A percentile compares a stretch with the other conserved stretches of the same genome.
Conservation (phyloP, 1,284 basidiomycete species). For the Cryptococcus sp. region DNA sequence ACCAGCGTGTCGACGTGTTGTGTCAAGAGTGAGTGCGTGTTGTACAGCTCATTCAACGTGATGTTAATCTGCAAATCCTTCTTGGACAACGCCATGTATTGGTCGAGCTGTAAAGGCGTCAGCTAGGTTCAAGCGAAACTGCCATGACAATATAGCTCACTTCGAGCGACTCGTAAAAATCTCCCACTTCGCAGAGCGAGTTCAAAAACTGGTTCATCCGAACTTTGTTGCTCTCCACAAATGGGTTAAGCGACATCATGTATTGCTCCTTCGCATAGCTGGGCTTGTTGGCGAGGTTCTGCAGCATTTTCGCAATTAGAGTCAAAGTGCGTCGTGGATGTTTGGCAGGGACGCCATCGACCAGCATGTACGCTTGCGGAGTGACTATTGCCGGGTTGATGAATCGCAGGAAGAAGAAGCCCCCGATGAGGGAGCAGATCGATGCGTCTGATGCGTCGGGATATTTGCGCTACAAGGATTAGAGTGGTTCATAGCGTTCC, state of each 20-base stretch:
- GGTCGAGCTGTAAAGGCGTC: conserved; percentile 74
- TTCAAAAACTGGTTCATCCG: conserved; percentile 97
- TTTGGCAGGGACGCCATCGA: conserved; percentile 95
- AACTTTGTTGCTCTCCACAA: conserved; percentile 97
- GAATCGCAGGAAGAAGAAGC: conserved; percentile 99
- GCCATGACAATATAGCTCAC: conserved; percentile 55
- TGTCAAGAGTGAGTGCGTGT: conserved; percentile 89
- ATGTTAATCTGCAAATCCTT: conserved; percentile 98
- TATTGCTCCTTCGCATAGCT: conserved; percentile 97
- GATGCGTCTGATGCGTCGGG: conserved; percentile 96
- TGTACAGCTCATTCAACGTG: conserved; percentile 98
- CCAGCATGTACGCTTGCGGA: conserved; percentile 99
- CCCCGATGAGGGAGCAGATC: conserved; percentile 96
- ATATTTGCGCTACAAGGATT: conserved; percentile 77
- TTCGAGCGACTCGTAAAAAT: conserved; percentile 99
- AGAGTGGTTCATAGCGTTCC: neutral
- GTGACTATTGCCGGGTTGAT: conserved; percentile 99
- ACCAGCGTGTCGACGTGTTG: conserved; percentile 95
- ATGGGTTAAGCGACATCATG: conserved; percentile 97
- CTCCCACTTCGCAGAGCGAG: conserved; percentile 94
- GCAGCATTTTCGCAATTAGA: conserved; percentile 98
- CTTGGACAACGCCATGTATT: conserved; percentile 99
- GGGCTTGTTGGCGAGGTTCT: conserved; percentile 98
- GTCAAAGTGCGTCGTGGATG: conserved; percentile 95
- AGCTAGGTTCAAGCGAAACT: neutral